Evolutionary conservation across 2,329 filamentous ascomycete species (phyloP).

Genomic region (Penicillium sp.): DNA sequence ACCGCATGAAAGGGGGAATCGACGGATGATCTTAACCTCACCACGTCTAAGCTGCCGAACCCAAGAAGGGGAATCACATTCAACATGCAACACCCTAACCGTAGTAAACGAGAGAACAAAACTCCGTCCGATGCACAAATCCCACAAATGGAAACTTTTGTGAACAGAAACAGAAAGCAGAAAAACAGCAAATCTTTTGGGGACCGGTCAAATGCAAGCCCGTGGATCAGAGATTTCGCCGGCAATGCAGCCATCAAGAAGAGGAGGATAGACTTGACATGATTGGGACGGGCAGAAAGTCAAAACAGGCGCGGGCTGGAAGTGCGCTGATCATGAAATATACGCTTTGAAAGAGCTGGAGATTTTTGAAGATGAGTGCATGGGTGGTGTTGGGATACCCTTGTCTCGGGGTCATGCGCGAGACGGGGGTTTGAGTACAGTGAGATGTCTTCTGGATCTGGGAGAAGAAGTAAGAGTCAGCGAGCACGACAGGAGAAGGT

Average conservation of each 20-base stretch:
- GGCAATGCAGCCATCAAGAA: constrained; percentile 13
- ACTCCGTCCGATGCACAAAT: constrained; percentile 20
- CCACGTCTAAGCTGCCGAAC: background rate
- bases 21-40: background rate
- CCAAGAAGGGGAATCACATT: background rate
- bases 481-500: background rate
- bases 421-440: too few species aligned
- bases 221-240: constrained; percentile 3
- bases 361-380: background rate
- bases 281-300: constrained; percentile 1
- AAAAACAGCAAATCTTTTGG: constrained; percentile 5
- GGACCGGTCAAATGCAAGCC: constrained; percentile 19
- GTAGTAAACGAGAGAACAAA: background rate
- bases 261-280: background rate
- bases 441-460: background rate
- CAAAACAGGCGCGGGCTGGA: background rate
- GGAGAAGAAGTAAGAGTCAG: background rate
- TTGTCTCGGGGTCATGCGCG: constrained; percentile 15
- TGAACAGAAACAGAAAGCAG: background rate
- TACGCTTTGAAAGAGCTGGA: background rate
- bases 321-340: background rate
- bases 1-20: background rate
- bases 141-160: constrained; percentile 18
- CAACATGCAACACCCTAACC: too few species aligned
- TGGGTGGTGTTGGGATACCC: constrained; percentile 12